Conservation (phyloP, 1,139 yeast species). For the Suhomyces choctaworum region DNA sequence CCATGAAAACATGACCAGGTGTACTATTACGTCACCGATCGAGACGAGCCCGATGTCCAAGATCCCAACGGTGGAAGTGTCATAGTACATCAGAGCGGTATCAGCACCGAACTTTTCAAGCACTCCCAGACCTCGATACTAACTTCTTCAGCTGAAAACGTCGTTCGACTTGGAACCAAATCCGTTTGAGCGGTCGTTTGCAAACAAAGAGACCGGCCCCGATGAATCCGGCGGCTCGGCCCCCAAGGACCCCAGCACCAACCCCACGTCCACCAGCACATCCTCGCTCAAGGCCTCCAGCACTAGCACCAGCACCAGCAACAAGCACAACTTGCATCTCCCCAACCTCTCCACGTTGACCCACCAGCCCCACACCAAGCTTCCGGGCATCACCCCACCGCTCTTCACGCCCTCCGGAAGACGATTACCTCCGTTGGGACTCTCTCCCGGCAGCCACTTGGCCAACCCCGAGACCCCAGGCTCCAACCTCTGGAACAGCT, state of each 20-base stretch:
- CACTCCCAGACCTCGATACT: background rate
- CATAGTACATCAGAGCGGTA: too few species aligned
- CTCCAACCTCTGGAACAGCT: conserved; percentile 47
- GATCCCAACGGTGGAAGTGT: too few species aligned
- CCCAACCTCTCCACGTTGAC: conserved; percentile 34
- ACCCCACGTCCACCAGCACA: conserved; percentile 4
- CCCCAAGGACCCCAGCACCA: conserved; percentile 8
- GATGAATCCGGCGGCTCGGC: conserved; percentile 6
- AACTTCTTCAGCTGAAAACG: conserved; percentile 38
- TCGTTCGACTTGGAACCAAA: conserved; percentile 85
- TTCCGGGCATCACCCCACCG: conserved; percentile 54
- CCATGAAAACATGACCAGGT: conserved; percentile 1
- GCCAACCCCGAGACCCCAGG: conserved; percentile 54
- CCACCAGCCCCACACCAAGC: conserved; percentile 22
- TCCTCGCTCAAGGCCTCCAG: conserved; percentile 8
- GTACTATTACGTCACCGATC: conserved; percentile 11
- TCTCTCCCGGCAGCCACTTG: conserved; percentile 37
- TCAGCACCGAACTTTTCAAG: too few species aligned
- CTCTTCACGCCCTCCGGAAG: conserved; percentile 62
- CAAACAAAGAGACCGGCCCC: conserved; percentile 43
- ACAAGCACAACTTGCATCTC: conserved; percentile 38
- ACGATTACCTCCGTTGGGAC: conserved; percentile 56
- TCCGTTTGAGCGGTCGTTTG: conserved; percentile 94
- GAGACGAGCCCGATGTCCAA: background rate
- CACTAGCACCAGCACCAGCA: conserved; percentile 30